Evolutionary conservation across 345 rosid genomes (phyloP).

Genomic region (Populus simonii): DNA sequence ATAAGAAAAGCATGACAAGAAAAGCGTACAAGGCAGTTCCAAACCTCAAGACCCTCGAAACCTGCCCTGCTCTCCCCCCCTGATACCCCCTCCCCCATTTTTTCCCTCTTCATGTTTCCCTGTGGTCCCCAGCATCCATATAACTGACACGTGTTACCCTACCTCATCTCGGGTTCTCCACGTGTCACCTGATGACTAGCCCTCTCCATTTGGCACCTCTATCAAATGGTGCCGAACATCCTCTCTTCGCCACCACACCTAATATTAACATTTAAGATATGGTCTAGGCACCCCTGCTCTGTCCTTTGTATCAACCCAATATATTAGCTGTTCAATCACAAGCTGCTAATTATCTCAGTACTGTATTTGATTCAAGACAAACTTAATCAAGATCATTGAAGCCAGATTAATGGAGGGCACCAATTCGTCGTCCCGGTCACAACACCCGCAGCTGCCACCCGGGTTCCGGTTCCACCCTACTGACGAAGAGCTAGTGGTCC

Average conservation of each 20-base stretch:
- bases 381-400: background rate
- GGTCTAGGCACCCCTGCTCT: background rate
- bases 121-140: background rate
- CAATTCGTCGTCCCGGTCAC: slow-evolving; percentile 64
- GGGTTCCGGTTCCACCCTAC: slow-evolving; percentile 98
- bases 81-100: background rate
- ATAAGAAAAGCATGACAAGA: slow-evolving; percentile 31
- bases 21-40: slow-evolving; percentile 21
- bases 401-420: slow-evolving; percentile 61
- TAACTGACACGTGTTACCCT: background rate
- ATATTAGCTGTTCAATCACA: background rate
- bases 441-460: slow-evolving; percentile 83
- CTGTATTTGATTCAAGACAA: background rate
- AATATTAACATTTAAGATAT: background rate
- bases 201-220: slow-evolving; percentile 1
- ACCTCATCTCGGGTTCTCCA: background rate
- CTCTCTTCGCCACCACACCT: background rate
- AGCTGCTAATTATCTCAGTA: background rate
- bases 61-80: background rate
- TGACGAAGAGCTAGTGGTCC: slow-evolving; percentile 92
- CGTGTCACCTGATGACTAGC: background rate
- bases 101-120: background rate
- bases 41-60: slow-evolving; percentile 22
- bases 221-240: slow-evolving; percentile 1
- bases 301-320: background rate